Evolutionary conservation across 345 rosid genomes (phyloP), one percentile per base, ranked within the genome.

Genomic region (Salix arbutifolia): DNA sequence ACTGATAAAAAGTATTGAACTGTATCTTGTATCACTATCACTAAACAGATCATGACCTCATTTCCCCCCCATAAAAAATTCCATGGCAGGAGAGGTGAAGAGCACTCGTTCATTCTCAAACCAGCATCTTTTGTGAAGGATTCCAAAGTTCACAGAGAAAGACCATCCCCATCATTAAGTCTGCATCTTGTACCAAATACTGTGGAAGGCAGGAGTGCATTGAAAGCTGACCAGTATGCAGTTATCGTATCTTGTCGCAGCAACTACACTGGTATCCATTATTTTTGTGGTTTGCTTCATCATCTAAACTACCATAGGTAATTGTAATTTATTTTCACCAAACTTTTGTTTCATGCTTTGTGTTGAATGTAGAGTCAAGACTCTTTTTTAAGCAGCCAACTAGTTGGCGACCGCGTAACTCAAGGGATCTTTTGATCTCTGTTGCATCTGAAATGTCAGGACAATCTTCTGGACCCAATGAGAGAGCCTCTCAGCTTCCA

Each of bases 81-180:
- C 64, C 48, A 44, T 84, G 81, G 80, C 90, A 96, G 99, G 99
- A 92, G 87, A 84, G 94, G 97, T 81, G 99, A 94, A 83, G 98
- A 92, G 81, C 99, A 94, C 81, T 94, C 99, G 56, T 96, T 96
- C 83, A 90, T 96, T 33, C 87, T 96, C 78, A 96, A 90, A 83
- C 97, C 97, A 64, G 89, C 86, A 1, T 85, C 87, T 84, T 85
- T 94, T 40, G 77, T 82, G 84, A 91, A 86, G 80, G 86, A 86
- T 83, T 78, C 79, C 58, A 90, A 85, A 83, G 85, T 82, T 65
- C 85, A 84, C 28, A 78, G 86, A 74, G 88, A 87, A 83, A 88
- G 75, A 78, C 79, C 75, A 74, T 81, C 89, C 69, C 84, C 60
- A 23, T 79, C 85, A 6, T 84, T 93, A 58, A 78, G 78, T 81